phyloP scores from a whole-genome alignment of 75 land plant species.

The Sequoia sempervirens region DNA sequence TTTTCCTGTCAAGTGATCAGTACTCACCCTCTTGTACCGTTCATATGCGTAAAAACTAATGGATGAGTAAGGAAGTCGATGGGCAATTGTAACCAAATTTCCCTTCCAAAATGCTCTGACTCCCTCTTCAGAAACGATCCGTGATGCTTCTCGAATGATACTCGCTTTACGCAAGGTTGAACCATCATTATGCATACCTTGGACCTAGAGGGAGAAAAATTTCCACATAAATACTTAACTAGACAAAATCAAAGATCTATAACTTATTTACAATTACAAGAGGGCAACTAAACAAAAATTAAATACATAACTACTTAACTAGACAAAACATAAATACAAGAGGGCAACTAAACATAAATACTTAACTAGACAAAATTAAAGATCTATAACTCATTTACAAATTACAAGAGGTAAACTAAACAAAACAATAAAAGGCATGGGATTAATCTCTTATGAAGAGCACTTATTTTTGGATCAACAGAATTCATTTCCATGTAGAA shows the following conservation, averaged over 20 bases:
- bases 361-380: background rate
- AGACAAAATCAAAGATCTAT: background rate
- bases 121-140: conserved; percentile 81
- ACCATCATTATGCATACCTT: conserved; percentile 91
- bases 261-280: background rate
- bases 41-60: conserved; percentile 90
- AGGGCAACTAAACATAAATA: background rate
- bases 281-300: background rate
- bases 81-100: conserved; percentile 84
- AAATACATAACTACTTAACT: background rate
- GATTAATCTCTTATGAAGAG: background rate
- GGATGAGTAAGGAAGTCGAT: conserved; percentile 95
- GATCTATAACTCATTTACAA: background rate
- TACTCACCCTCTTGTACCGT: conserved; percentile 73
- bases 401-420: background rate
- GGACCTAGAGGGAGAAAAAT: conserved; percentile 40
- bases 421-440: background rate
- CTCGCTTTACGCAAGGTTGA: conserved; percentile 56
- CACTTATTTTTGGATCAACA: background rate
- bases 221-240: background rate
- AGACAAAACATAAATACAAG: background rate
- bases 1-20: background rate
- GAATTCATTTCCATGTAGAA: background rate
- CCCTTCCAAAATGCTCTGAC: conserved; percentile 95
- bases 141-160: conserved; percentile 69